Conservation (phyloP, 106 monocot species). For the Dendrobium catenatum region DNA sequence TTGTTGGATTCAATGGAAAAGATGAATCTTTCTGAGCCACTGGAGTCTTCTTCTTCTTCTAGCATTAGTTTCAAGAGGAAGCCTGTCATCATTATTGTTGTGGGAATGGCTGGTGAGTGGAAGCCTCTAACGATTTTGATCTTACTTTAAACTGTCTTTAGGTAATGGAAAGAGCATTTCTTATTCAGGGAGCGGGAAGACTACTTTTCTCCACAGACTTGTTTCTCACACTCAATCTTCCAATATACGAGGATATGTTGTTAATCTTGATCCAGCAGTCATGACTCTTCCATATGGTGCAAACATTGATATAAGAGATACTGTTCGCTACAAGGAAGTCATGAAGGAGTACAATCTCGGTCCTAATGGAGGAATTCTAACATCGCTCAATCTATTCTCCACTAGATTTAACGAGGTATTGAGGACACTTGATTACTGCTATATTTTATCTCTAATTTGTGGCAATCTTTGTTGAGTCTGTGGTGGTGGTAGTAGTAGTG, state of each 20-base stretch:
- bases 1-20: slow-evolving; percentile 56
- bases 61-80: slow-evolving; percentile 56
- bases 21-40: slow-evolving; percentile 29
- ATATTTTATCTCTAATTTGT: neutral
- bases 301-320: slow-evolving; percentile 95
- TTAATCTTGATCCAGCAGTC: slow-evolving; percentile 95
- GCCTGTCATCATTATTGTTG: slow-evolving; percentile 82
- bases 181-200: slow-evolving; percentile 80
- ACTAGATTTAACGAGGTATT: slow-evolving; percentile 87
- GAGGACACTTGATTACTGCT: neutral
- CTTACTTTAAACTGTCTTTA: neutral
- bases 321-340: slow-evolving; percentile 88
- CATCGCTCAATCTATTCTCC: slow-evolving; percentile 79
- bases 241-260: slow-evolving; percentile 65
- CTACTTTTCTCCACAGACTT: slow-evolving; percentile 76
- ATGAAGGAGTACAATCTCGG: slow-evolving; percentile 98
- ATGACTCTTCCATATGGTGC: slow-evolving; percentile 85
- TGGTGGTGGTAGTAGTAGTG: neutral
- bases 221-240: slow-evolving; percentile 62
- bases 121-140: neutral
- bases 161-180: neutral
- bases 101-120: slow-evolving; percentile 74
- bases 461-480: neutral
- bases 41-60: slow-evolving; percentile 14
- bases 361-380: slow-evolving; percentile 93